These are phyloP conservation scores for Magnaporthiopsis poae DNA, from an alignment of 2,329 filamentous ascomycete species.

Conservation along the genomic window DNA sequence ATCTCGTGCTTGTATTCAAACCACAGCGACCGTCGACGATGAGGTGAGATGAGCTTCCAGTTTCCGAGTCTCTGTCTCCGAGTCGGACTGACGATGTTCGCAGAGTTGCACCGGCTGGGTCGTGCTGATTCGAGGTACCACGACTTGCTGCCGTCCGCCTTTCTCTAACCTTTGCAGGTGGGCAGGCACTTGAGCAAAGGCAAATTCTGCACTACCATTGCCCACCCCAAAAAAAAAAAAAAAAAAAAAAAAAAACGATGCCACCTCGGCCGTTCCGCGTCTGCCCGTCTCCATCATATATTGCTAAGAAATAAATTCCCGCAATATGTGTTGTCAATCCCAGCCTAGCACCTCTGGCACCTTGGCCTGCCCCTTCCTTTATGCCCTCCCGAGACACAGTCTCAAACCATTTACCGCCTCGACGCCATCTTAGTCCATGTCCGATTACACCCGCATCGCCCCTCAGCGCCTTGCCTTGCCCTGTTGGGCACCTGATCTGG, in stretches of 20 bases:
- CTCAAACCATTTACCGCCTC: neutral
- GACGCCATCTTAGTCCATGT: neutral
- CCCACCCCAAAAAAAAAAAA: no score
- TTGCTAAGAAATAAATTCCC: neutral
- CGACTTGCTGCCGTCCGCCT: neutral
- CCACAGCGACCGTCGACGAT: no score
- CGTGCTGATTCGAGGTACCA: neutral
- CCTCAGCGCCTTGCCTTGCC: neutral
- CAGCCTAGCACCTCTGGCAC: neutral
- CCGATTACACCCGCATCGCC: neutral
- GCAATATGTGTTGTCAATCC: neutral
- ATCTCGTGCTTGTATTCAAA: neutral
- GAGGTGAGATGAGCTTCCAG: neutral
- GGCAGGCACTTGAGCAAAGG: neutral
- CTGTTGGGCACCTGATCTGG: neutral
- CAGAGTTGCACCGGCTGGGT: neutral
- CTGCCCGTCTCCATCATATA: neutral
- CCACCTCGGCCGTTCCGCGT: neutral
- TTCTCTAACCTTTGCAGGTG: neutral
- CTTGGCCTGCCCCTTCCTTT: neutral
- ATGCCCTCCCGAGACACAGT: neutral
- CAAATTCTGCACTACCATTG: neutral
- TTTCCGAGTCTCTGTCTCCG: neutral
- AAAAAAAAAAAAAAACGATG: neutral
- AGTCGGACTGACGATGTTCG: neutral